phyloP scores from a whole-genome alignment of 1,284 basidiomycete genomes.

The Marasmius sp. region DNA sequence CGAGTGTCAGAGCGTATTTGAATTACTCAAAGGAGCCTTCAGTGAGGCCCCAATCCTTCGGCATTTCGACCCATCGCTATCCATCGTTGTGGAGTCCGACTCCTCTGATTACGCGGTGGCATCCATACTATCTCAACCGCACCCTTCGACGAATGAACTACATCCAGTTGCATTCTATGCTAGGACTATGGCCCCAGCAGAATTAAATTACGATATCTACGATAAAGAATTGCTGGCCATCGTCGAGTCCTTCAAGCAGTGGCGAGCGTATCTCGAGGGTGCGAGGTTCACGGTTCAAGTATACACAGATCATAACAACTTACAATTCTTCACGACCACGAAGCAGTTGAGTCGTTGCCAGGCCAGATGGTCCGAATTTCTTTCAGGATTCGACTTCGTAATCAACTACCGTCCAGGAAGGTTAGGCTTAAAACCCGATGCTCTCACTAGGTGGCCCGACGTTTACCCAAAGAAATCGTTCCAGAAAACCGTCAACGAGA shows the following conservation, averaged over 20 bases:
- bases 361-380: slow-evolving; percentile 25
- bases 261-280: slow-evolving; percentile 30
- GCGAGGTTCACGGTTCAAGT: slow-evolving; percentile 16
- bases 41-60: no score
- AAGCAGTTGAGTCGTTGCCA: slow-evolving; percentile 23
- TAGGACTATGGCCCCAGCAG: neutral
- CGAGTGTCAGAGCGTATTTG: no score
- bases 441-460: slow-evolving; percentile 24
- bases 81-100: no score
- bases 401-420: slow-evolving; percentile 26
- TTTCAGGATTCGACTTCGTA: slow-evolving; percentile 23
- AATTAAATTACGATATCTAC: neutral
- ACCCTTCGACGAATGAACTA: no score
- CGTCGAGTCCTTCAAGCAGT: slow-evolving; percentile 10
- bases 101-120: no score
- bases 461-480: slow-evolving; percentile 10
- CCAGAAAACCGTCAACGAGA: neutral
- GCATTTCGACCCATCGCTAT: no score
- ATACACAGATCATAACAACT: slow-evolving; percentile 28
- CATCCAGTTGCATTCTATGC: no score
- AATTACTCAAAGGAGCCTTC: no score
- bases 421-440: slow-evolving; percentile 24
- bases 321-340: slow-evolving; percentile 25
- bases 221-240: neutral
- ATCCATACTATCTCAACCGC: no score